Evolutionary conservation across 768 basidiomycete genomes (phyloP), one percentile per base, ranked within the genome.

Genomic region (Sporobolomyces pararoseus): DNA sequence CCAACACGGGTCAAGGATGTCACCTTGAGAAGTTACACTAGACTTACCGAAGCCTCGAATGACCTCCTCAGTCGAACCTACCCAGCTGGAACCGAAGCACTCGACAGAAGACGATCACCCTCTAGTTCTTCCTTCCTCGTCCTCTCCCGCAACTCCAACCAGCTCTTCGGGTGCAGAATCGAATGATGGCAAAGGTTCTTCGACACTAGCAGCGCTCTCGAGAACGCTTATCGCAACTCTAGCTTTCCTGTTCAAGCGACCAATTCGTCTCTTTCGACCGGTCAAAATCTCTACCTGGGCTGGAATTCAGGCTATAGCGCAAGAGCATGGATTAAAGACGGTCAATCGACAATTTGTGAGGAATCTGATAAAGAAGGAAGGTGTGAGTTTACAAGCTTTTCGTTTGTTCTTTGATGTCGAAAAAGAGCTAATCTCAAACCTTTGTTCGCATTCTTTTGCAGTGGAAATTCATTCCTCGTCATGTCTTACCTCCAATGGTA

Each of bases 241-340:
- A 4, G 73, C 73, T 0, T 71, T 74, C 55, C 51, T 74, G 39
- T 74, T 74, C 64, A 71, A 74, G 31, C 46, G 73, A 5, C 73
- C 73, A 0, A 59, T 74, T 16, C 47, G 73, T 10, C 55, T 74
- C 14, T 74, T 74, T 37, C n/a, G 73, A 12, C 73, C 73, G 2
- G 70, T 74, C 34, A 74, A 74, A 50, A 68, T 74, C 37, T 74
- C 72, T 58, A 74, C 72, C 0, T 70, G 68, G 72, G 68, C 72
- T 0, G 72, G 72, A 14, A 63, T 74, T 4, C 69, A 74, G 19
- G 73, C 73, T 16, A 68, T 74, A 27, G 73, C 73, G 2, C 63
- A 71, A 31, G 69, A 71, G 17, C 69, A 71, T 25, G 73, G 69
- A 0, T 21, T 57, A 16, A 35, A 50, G 7, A 25, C 66, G 4